These are phyloP conservation scores for Penicillium sp. DNA, from an alignment of 2,329 filamentous ascomycete genomes.

Conservation along the genomic window DNA sequence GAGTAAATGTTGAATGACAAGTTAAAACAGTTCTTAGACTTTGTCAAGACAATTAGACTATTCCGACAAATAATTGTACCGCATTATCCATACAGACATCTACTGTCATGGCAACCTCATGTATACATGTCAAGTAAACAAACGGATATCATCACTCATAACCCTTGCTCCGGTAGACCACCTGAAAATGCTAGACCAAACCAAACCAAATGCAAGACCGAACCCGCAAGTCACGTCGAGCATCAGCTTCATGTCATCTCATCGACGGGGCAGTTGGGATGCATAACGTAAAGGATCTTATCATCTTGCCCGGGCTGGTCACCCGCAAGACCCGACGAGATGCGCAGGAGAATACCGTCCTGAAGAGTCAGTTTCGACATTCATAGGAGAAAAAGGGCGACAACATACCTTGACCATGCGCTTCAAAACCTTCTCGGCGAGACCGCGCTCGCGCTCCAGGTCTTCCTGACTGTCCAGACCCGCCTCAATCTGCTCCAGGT, in stretches of 20 bases:
- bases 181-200: conserved; percentile 21
- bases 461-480: conserved; percentile 77
- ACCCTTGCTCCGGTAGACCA: conserved; percentile 23
- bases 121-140: too few species aligned
- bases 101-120: too few species aligned
- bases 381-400: not conserved
- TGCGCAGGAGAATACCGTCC: conserved; percentile 57
- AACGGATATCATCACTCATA: conserved; percentile 33
- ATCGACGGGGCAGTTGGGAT: conserved; percentile 88
- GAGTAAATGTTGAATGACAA: too few species aligned
- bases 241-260: conserved; percentile 24
- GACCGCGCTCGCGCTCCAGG: conserved; percentile 64
- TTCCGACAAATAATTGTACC: too few species aligned
- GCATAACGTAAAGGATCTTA: conserved; percentile 73
- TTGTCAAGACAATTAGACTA: too few species aligned
- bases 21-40: too few species aligned
- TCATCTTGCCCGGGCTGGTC: conserved; percentile 41
- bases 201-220: conserved; percentile 14
- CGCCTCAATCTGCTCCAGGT: conserved; percentile 82
- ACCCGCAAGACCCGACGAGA: conserved; percentile 78
- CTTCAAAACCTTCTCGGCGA: conserved; percentile 82
- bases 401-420: conserved; percentile 83
- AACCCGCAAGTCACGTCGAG: not conserved
- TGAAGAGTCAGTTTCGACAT: conserved; percentile 18
- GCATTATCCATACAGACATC: too few species aligned